These are phyloP conservation scores for Arachnomyces sp. DNA, from an alignment of 2,329 filamentous ascomycete genomes.

Conservation along the genomic window DNA sequence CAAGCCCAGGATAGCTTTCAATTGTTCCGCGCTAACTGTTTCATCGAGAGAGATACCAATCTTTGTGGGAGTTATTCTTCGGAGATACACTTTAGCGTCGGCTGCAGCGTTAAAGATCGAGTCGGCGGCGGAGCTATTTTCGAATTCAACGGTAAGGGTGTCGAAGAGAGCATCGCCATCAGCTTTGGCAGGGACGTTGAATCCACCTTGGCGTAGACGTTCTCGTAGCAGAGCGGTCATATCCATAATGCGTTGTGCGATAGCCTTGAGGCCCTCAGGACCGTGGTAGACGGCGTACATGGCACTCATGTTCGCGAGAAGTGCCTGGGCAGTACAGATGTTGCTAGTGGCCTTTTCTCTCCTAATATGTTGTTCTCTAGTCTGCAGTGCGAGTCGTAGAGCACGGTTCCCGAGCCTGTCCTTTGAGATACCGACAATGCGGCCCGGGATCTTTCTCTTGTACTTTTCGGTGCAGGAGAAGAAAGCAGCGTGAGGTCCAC, in stretches of 20 bases:
- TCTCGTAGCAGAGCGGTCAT: constrained; percentile 62
- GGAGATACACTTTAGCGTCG: constrained; percentile 51
- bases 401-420: constrained; percentile 76
- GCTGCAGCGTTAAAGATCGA: constrained; percentile 46
- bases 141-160: constrained; percentile 61
- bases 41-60: constrained; percentile 75
- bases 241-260: constrained; percentile 68
- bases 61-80: constrained; percentile 51
- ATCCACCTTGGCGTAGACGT: constrained; percentile 55
- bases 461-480: constrained; percentile 85
- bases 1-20: constrained; percentile 49
- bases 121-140: constrained; percentile 42
- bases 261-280: constrained; percentile 69
- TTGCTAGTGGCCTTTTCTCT: constrained; percentile 97
- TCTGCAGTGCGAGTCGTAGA: constrained; percentile 78
- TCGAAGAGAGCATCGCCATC: constrained; percentile 63
- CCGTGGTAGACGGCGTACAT: constrained; percentile 94
- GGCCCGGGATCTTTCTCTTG: constrained; percentile 89
- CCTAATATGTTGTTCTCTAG: constrained; percentile 90
- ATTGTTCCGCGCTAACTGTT: constrained; percentile 50
- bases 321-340: constrained; percentile 88
- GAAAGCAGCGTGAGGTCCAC: constrained; percentile 94
- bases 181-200: constrained; percentile 50
- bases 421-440: constrained; percentile 83
- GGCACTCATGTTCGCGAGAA: constrained; percentile 91